phyloP scores from a whole-genome alignment of 2,329 filamentous ascomycete genomes.

The Lachnellula hyalina region DNA sequence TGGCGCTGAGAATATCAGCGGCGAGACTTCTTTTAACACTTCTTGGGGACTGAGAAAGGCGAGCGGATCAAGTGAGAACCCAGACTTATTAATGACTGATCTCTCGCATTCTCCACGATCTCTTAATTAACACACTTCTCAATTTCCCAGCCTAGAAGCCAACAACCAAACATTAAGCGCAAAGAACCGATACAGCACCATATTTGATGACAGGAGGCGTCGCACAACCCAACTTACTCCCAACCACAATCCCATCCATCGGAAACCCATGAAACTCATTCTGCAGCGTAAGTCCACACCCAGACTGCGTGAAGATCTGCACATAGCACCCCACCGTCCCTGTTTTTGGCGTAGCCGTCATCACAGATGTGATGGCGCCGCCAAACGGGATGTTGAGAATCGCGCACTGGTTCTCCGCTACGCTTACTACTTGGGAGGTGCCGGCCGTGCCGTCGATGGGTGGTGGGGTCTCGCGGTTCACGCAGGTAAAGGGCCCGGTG shows the following conservation, averaged over 20 bases:
- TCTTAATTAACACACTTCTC: no score
- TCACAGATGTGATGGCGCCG: background rate
- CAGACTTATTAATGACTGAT: no score
- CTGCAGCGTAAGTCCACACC: constrained; percentile 1
- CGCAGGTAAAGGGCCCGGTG: background rate
- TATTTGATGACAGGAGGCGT: background rate
- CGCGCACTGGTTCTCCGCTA: background rate
- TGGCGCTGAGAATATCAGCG: no score
- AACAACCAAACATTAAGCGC: background rate
- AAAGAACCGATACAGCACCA: constrained; percentile 1
- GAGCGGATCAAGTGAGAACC: no score
- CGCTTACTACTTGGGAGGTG: background rate
- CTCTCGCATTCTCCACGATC: no score
- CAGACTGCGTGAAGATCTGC: background rate
- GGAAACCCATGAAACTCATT: constrained; percentile 11
- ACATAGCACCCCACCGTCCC: background rate
- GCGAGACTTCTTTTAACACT: no score
- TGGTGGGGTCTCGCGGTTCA: background rate
- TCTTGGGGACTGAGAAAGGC: no score
- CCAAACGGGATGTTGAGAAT: background rate
- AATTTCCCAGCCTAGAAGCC: no score
- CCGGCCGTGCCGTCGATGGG: background rate
- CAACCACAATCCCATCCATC: constrained; percentile 2
- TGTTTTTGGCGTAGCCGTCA: background rate
- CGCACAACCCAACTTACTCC: constrained; percentile 3